Conservation (phyloP, 768 basidiomycete species). For the Neoboletus magnificus region DNA sequence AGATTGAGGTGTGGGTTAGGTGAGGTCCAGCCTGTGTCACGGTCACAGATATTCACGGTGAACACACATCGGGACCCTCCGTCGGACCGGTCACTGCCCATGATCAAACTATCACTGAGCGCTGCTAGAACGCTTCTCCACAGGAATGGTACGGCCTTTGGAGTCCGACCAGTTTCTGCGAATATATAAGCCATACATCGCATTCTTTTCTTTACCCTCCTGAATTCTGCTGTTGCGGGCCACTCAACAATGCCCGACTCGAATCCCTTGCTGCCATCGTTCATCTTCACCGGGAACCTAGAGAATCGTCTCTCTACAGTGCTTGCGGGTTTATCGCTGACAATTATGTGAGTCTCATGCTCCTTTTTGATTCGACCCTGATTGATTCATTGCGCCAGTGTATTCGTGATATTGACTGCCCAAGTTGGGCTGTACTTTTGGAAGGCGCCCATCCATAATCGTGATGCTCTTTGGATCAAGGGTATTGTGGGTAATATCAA, state of each 20-base stretch:
- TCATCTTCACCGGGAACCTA: slow-evolving; percentile 4
- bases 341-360: slow-evolving; percentile 7
- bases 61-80: neutral
- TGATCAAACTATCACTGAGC: neutral
- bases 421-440: slow-evolving; percentile 26
- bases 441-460: slow-evolving; percentile 9
- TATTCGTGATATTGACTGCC: slow-evolving; percentile 20
- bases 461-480: slow-evolving; percentile 24
- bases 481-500: slow-evolving; percentile 9
- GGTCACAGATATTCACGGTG: neutral
- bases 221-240: neutral
- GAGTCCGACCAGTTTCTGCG: neutral
- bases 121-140: too few relatives aligned
- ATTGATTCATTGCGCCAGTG: neutral
- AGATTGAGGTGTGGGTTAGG: neutral
- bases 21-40: neutral
- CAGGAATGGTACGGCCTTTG: neutral
- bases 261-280: neutral
- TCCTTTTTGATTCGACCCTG: neutral
- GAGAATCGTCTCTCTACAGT: slow-evolving; percentile 6
- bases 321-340: slow-evolving; percentile 10
- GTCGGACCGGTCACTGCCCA: too few relatives aligned
- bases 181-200: slow-evolving; percentile 10
- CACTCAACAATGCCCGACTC: slow-evolving; percentile 5
- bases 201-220: neutral